Evolutionary conservation across 441 rosid species (phyloP), one percentile per base, ranked within the genome.

Genomic region (Flueggea neowawraea): DNA sequence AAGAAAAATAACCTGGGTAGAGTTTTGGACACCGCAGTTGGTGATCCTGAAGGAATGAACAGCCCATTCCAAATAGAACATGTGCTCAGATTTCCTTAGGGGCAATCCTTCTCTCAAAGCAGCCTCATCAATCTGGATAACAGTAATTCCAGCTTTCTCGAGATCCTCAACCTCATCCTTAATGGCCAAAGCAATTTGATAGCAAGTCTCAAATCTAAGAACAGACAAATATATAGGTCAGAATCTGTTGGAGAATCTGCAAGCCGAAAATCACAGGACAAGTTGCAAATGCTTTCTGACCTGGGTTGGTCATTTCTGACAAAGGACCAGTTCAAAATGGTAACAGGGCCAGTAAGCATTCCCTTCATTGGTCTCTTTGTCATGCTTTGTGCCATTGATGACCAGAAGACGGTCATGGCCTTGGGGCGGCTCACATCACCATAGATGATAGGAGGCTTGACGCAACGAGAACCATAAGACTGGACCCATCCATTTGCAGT

Each of bases 401-500:
- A 94, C 99, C 97, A 94, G 88, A 87, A 91, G 53, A 94, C 95
- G 2, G 99, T 91, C 97, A 94, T 94, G 52, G 99, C 83, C 74
- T 91, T 89, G 54, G 99, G 97, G 31, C 97, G 97, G 86, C 99
- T 91, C 72, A 94, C 99, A 58, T 91, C 99, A 83, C 99, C 99
- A 52, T 85, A 94, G 80, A 94, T 91, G 75, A 91, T 79, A 0
- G 99, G 99, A 64, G 99, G 99, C 85, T 91, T 94, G 72, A 94
- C 97, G 55, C 99, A 94, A 7, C 96, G 95, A 69, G 97, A 89
- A 54, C 97, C 99, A 39, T 91, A 94, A 31, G 99, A 94, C 61
- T 94, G 99, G 56, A 94, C 99, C 99, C 99, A 94, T 7, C 99
- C 97, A 54, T 91, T 94, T 43, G 83, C 94, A 58, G 95, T 84